These are phyloP conservation scores for Blastobotrys americana DNA, from an alignment of 805 yeast genomes.

Conservation along the genomic window DNA sequence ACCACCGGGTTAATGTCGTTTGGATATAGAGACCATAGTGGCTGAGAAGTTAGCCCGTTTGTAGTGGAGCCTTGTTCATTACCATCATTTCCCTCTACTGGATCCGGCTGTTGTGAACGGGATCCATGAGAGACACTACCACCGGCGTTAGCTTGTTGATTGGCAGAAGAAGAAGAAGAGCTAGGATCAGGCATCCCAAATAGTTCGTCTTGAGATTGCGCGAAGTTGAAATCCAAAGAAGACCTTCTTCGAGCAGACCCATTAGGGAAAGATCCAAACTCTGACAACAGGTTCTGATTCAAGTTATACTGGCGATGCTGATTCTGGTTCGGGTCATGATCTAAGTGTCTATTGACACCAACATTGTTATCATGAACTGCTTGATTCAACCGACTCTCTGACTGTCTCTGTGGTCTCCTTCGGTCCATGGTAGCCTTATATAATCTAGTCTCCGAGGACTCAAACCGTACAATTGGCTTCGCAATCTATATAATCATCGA, in stretches of 20 bases:
- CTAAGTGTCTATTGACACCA: no score
- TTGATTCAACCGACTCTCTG: no score
- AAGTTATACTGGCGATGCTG: no score
- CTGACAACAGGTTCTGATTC: neutral
- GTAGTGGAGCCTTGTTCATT: neutral
- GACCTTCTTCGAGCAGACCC: neutral
- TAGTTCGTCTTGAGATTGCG: neutral
- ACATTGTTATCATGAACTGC: no score
- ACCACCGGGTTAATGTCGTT: neutral
- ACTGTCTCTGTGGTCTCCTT: no score
- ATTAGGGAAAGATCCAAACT: neutral
- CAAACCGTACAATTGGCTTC: no score
- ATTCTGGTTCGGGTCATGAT: no score
- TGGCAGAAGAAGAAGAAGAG: neutral
- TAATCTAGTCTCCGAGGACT: no score
- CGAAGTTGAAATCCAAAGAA: neutral
- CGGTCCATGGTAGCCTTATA: no score
- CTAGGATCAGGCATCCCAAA: neutral
- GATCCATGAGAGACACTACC: neutral
- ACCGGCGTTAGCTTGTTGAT: neutral
- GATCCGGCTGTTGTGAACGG: neutral
- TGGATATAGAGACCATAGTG: constrained; percentile 16
- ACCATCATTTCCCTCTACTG: neutral
- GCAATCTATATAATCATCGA: no score
- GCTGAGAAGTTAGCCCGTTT: constrained; percentile 11